Base-by-base conservation (phyloP, 2,329 filamentous ascomycete genomes). In the Verticillium albo-atrum region DNA sequence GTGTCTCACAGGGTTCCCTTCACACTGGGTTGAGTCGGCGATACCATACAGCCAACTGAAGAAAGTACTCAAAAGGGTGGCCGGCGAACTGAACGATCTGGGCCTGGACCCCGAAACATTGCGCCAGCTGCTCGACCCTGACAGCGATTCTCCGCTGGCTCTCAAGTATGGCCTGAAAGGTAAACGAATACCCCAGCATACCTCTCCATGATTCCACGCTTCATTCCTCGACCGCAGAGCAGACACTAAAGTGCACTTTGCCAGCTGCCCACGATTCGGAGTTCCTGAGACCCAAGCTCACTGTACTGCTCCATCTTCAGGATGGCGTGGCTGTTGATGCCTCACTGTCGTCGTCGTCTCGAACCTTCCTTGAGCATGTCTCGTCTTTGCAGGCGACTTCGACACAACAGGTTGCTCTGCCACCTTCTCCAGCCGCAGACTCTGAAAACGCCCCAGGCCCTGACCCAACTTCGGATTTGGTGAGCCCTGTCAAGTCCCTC, bases 31-130 rank as follows among this genome's bases (percentile, higher is more conserved):
- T 55, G 82, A 89, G 52, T 87, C 86, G 28, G 91, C 92, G 55
- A 90, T 96, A 62, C 91, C 90, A 3, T 96, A 96, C 72, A 84
- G 88, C 52, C 85, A 92, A 72, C 83, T 96, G 59, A 96, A 96
- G 75, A 96, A 96, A 77, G 91, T 90, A 74, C 88, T 96, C 70
- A 94, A 93, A 70, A 88, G 88, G 70, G 88, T 96, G 55, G 85
- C 88, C 64, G 76, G 78, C 56, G 91, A 96, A 76, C 81, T 96
- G 57, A 76, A 80, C 47, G 80, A 82, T 34, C 76, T 94, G 15
- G 91, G 91, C 7, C 83, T 96, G 30, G 89, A 91, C 64, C 83
- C 84, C 4, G 82, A 88, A 10, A 92, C 89, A 2, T 76, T 96
- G 58, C 81, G 85, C 54, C 82, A 84, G 60, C 80, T 95, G 28